Percentiles rank a stretch among this genome's conserved stretches.
phyloP scores from a whole-genome alignment of 2,329 filamentous ascomycete genomes.

The Periconia digitata region DNA sequence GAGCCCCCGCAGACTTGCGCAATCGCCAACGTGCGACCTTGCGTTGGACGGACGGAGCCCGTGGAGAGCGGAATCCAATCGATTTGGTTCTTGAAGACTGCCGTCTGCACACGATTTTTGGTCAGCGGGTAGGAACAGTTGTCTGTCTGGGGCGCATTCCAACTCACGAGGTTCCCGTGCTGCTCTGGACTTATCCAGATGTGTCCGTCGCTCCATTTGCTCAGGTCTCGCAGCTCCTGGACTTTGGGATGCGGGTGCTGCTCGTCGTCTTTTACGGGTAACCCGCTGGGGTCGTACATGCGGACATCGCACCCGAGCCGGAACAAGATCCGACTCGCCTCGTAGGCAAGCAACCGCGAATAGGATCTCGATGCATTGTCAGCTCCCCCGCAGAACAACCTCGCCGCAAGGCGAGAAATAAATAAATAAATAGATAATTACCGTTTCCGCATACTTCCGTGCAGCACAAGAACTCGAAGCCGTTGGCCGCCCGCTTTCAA shows the following conservation, averaged over 20 bases:
- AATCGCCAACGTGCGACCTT: conserved; percentile 64
- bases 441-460: too few relatives aligned
- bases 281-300: conserved; percentile 59
- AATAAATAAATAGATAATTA: too few relatives aligned
- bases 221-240: conserved; percentile 63
- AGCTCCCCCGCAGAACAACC: too few relatives aligned
- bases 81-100: conserved; percentile 70
- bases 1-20: conserved; percentile 66
- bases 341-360: conserved; percentile 61
- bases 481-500: too few relatives aligned
- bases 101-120: conserved; percentile 54
- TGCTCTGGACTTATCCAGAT: conserved; percentile 68
- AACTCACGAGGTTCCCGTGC: conserved; percentile 62
- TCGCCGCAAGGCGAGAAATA: too few relatives aligned
- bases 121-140: background rate
- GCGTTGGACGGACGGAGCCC: conserved; percentile 65
- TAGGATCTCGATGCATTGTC: conserved; percentile 57
- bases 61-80: conserved; percentile 68
- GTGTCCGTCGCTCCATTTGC: conserved; percentile 67
- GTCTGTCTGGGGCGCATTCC: background rate
- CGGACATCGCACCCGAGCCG: conserved; percentile 68
- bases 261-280: conserved; percentile 66
- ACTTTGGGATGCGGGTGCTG: conserved; percentile 62
- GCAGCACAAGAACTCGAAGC: too few relatives aligned
- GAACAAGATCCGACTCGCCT: conserved; percentile 62